Evolutionary conservation across 768 basidiomycete genomes (phyloP), one percentile per base, ranked within the genome.

Genomic region (Austroboletus eburneus): DNA sequence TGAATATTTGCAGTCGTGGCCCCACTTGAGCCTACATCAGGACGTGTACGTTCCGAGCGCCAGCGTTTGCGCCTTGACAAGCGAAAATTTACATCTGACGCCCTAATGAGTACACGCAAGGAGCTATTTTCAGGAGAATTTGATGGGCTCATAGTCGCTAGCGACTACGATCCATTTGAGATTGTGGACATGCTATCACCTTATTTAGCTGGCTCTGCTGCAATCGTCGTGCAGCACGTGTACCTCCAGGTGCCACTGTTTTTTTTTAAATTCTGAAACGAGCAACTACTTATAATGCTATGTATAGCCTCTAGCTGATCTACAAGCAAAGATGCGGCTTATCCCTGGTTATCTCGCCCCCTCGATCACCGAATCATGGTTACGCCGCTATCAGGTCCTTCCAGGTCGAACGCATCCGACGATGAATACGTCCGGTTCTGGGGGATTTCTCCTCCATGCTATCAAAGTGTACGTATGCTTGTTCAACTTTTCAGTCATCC

Each of bases 351-450:
- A 81, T 65, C 72, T 98, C 10, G 83, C 81, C 25, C 85, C 91
- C 8, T 82, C 76, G 14, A 69, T 98, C 24, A 86, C 88, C 3
- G 95, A 98, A 66, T 74, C 80, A 10, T 97, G 89, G 86, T 66
- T 91, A 34, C 80, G 95, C 23, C 78, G 80, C 52, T 99, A 98
- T 69, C 95, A 98, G 71, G 85, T 93, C 14, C 74, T 99, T n/a
- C 96, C 96, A 20, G 95, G 96, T 20, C 78, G 96, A 29, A 95
- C 91, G 33, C 96, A 99, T 70, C 96, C 96, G 4, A 81, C 79
- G 53, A 98, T 99, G 96, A 84, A 75, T 46, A 88, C 83, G 48
- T 85, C 89, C 18, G 91, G 90, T 10, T 83, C 86, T 1, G 94
- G 92, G 13, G 95, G 96, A 0, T 96, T 81, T 67, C 68, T 98